These are phyloP conservation scores for Gossypium davidsonii DNA, from an alignment of 441 rosid species.

Conservation along the genomic window DNA sequence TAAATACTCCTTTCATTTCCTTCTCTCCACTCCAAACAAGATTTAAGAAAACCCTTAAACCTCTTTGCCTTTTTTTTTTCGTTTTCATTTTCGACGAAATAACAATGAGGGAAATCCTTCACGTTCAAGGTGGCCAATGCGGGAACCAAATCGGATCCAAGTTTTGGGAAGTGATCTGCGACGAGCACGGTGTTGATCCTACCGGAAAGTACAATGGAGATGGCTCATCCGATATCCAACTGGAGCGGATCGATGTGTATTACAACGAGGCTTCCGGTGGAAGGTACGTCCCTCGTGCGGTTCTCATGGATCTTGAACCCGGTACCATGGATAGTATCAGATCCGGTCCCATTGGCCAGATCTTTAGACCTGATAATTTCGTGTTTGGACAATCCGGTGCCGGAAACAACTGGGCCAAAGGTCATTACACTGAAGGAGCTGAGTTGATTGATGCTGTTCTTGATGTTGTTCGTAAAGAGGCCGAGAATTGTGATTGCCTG, in stretches of 20 bases:
- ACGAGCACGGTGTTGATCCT: constrained; percentile 62
- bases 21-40: neutral
- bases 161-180: constrained; percentile 94
- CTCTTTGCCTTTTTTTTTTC: neutral
- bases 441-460: constrained; percentile 92
- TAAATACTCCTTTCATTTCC: neutral
- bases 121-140: constrained; percentile 89
- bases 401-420: constrained; percentile 78
- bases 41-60: neutral
- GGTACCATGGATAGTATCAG: constrained; percentile 75
- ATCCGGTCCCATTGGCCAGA: constrained; percentile 59
- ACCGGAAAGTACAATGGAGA: constrained; percentile 31
- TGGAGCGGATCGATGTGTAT: constrained; percentile 59
- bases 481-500: constrained; percentile 90
- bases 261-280: constrained; percentile 68
- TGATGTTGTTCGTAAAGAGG: constrained; percentile 86
- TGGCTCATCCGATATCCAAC: constrained; percentile 37
- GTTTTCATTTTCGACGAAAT: neutral
- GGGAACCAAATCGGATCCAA: constrained; percentile 96
- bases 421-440: constrained; percentile 90
- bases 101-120: constrained; percentile 83
- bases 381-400: constrained; percentile 53
- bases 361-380: constrained; percentile 42
- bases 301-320: constrained; percentile 74
- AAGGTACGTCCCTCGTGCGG: constrained; percentile 61